phyloP scores from a whole-genome alignment of 2,329 filamentous ascomycete species.

The Alternaria triticimaculans region DNA sequence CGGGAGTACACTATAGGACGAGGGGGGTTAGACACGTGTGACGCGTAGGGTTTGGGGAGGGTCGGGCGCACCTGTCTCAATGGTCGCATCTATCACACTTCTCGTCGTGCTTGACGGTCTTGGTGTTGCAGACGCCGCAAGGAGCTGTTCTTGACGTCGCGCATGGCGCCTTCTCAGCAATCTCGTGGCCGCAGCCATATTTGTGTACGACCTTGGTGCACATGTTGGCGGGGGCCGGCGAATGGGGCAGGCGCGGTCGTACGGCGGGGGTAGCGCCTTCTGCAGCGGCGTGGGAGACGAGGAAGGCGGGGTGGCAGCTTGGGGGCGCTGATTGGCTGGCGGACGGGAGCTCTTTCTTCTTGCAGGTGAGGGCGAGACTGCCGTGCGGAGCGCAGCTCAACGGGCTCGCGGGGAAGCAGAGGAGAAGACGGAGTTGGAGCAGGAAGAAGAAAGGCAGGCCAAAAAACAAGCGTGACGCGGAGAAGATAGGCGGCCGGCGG shows the following conservation, averaged over 20 bases:
- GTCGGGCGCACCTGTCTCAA: slow-evolving; percentile 45
- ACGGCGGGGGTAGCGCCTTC: slow-evolving; percentile 31
- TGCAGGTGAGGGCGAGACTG: slow-evolving; percentile 14
- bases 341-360: slow-evolving; percentile 27
- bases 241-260: slow-evolving; percentile 22
- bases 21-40: slow-evolving; percentile 39
- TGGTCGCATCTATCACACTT: slow-evolving; percentile 56
- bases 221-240: slow-evolving; percentile 44
- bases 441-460: background rate
- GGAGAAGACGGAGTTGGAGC: background rate
- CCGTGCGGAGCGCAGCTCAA: slow-evolving; percentile 18
- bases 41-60: slow-evolving; percentile 14
- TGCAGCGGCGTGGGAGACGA: slow-evolving; percentile 24
- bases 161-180: slow-evolving; percentile 53
- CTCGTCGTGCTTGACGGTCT: slow-evolving; percentile 56
- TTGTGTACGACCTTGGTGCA: slow-evolving; percentile 57
- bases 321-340: slow-evolving; percentile 35
- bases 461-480: background rate
- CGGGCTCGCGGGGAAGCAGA: background rate
- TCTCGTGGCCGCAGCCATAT: slow-evolving; percentile 56
- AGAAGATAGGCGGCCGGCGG: background rate
- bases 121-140: slow-evolving; percentile 52
- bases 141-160: slow-evolving; percentile 53
- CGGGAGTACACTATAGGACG: slow-evolving; percentile 34
- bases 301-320: slow-evolving; percentile 32